These are phyloP conservation scores for Sporothrix curviconia DNA, from an alignment of 2,329 filamentous ascomycete species.

Conservation along the genomic window DNA sequence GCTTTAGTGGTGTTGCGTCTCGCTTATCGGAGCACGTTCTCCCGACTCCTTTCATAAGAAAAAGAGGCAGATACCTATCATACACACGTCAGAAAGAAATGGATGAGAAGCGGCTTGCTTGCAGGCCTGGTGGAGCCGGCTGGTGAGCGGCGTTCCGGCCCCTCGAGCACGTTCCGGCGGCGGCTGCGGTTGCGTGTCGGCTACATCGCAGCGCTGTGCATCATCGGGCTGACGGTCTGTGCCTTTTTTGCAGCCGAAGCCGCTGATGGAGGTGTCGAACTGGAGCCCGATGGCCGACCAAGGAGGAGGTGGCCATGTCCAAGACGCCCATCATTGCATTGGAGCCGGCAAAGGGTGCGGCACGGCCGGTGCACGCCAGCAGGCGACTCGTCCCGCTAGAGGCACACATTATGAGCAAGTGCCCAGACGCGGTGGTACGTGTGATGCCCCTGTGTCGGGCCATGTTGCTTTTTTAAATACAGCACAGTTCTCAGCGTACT, in stretches of 20 bases:
- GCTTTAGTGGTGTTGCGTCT: background rate
- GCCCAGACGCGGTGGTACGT: slow-evolving; percentile 69
- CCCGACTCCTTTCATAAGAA: no score
- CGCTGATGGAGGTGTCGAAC: background rate
- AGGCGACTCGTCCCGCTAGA: slow-evolving; percentile 64
- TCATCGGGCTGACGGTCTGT: slow-evolving; percentile 14
- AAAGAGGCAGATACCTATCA: no score
- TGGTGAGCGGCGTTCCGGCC: background rate
- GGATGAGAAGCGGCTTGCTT: slow-evolving; percentile 19
- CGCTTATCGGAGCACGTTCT: background rate
- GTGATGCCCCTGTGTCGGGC: background rate
- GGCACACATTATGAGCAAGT: slow-evolving; percentile 96
- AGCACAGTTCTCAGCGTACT: background rate
- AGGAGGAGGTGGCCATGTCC: background rate
- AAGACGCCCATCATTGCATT: background rate
- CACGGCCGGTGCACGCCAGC: slow-evolving; percentile 7
- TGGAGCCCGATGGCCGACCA: background rate
- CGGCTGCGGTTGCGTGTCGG: slow-evolving; percentile 12
- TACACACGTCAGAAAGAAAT: background rate
- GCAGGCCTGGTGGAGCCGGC: slow-evolving; percentile 1
- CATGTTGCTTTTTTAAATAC: background rate
- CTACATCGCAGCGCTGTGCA: slow-evolving; percentile 8
- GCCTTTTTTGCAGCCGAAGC: slow-evolving; percentile 13
- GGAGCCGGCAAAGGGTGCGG: background rate
- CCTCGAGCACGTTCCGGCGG: background rate